A percentile compares a stretch with the other conserved stretches of the same genome.
Conservation (phyloP, 2,329 filamentous ascomycete genomes). For the Epichloe hybrida region DNA sequence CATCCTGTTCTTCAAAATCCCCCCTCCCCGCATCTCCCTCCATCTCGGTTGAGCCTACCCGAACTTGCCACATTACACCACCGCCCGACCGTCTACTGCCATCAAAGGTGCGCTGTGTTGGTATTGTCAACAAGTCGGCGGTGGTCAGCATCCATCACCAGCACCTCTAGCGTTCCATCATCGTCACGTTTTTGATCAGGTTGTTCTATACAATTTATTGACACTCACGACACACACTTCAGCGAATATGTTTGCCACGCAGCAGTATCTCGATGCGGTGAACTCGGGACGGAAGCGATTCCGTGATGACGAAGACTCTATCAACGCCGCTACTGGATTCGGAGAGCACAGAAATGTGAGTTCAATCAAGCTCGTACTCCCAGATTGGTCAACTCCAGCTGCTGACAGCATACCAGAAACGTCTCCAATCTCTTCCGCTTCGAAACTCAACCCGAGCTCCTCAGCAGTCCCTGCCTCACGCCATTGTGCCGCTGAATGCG, state of each 20-base stretch:
- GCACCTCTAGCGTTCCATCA: not conserved
- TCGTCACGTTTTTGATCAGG: not conserved
- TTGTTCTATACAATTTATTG: not conserved
- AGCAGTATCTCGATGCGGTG: constrained; percentile 18
- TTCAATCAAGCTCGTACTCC: not conserved
- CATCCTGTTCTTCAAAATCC: not conserved
- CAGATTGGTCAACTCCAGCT: not conserved
- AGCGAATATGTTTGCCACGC: constrained; percentile 24
- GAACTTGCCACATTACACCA: not conserved
- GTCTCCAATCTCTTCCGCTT: constrained; percentile 37
- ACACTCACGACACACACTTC: not conserved
- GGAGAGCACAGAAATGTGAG: constrained; percentile 38
- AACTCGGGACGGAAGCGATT: constrained; percentile 30
- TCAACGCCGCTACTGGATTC: constrained; percentile 26
- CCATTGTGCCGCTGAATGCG: constrained; percentile 27
- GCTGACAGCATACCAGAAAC: constrained; percentile 30
- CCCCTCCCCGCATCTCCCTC: not conserved
- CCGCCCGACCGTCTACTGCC: not conserved
- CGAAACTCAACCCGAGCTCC: constrained; percentile 28
- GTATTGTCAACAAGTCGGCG: not conserved
- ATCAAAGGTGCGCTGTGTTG: not conserved
- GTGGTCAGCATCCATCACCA: not conserved
- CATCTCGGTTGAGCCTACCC: not conserved
- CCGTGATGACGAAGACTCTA: constrained; percentile 32
- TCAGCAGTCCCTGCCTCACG: constrained; percentile 18